Percentiles rank a stretch among this genome's conserved stretches.
Conservation (phyloP, 2,329 filamentous ascomycete species). For the Alternaria brassicae region DNA sequence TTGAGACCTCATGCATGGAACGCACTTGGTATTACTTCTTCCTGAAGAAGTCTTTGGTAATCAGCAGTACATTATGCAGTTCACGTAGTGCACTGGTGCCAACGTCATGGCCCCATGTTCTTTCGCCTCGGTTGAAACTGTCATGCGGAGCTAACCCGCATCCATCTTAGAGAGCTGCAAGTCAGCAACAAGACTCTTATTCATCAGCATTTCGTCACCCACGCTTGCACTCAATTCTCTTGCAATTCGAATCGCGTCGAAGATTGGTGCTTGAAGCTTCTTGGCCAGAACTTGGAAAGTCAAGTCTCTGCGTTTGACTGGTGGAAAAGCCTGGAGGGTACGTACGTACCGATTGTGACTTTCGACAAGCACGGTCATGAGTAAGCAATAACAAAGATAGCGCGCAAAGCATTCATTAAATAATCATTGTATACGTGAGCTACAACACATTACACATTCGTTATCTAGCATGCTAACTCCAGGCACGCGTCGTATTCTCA, state of each 20-base stretch:
- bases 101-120: background rate
- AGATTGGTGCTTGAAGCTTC: background rate
- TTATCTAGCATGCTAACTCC: background rate
- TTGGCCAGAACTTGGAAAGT: constrained; percentile 23
- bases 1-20: constrained; percentile 1
- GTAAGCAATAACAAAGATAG: background rate
- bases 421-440: background rate
- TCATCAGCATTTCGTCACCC: constrained; percentile 27
- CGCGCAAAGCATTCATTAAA: background rate
- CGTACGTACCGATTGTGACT: background rate
- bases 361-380: background rate
- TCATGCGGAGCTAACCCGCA: constrained; percentile 14
- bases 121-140: constrained; percentile 23
- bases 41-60: constrained; percentile 35
- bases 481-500: background rate
- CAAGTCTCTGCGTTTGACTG: background rate
- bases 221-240: background rate
- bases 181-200: constrained; percentile 28
- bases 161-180: constrained; percentile 19
- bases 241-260: background rate
- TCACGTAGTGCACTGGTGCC: background rate
- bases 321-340: background rate
- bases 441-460: background rate
- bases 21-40: background rate
- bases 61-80: background rate